Percentiles rank a stretch among this genome's conserved stretches.
Conservation (phyloP, 2,329 filamentous ascomycete species). For the Colletotrichum truncatum region DNA sequence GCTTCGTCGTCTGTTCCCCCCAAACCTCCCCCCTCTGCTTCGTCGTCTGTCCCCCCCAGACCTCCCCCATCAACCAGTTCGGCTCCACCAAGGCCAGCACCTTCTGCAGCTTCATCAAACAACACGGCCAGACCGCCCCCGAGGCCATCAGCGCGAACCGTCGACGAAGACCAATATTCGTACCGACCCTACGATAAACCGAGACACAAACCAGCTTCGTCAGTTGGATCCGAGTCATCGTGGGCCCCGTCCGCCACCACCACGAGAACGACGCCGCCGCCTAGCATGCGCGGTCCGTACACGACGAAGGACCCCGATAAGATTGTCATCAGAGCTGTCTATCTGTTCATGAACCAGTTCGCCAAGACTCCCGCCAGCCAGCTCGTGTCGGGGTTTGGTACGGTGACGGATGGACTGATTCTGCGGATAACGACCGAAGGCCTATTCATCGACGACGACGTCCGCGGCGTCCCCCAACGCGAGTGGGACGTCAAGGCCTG, state of each 20-base stretch:
- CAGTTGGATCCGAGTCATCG: constrained; percentile 81
- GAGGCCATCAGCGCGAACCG: constrained; percentile 64
- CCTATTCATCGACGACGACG: constrained; percentile 96
- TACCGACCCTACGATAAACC: constrained; percentile 82
- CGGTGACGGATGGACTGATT: constrained; percentile 91
- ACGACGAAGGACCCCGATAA: constrained; percentile 92
- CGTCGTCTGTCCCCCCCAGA: constrained; percentile 19
- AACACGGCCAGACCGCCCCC: constrained; percentile 48
- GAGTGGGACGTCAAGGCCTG: constrained; percentile 99
- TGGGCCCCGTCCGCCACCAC: constrained; percentile 89
- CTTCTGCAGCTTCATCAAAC: constrained; percentile 31
- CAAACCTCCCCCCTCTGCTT: constrained; percentile 36
- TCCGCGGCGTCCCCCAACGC: constrained; percentile 88
- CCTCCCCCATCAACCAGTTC: constrained; percentile 32
- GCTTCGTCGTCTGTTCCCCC: constrained; percentile 47
- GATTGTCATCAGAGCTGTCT: constrained; percentile 94
- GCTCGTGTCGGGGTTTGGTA: constrained; percentile 82
- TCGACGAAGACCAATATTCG: constrained; percentile 74
- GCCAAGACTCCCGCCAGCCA: constrained; percentile 91
- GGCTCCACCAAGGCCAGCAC: constrained; percentile 35
- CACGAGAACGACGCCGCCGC: constrained; percentile 82
- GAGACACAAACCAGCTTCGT: constrained; percentile 71
- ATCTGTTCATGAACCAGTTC: constrained; percentile 90
- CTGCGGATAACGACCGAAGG: constrained; percentile 93
- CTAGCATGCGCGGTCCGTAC: constrained; percentile 81